A percentile compares a stretch with the other conserved stretches of the same genome.
Conservation (phyloP, 2,329 filamentous ascomycete species). For the Coniochaeta hoffmannii region DNA sequence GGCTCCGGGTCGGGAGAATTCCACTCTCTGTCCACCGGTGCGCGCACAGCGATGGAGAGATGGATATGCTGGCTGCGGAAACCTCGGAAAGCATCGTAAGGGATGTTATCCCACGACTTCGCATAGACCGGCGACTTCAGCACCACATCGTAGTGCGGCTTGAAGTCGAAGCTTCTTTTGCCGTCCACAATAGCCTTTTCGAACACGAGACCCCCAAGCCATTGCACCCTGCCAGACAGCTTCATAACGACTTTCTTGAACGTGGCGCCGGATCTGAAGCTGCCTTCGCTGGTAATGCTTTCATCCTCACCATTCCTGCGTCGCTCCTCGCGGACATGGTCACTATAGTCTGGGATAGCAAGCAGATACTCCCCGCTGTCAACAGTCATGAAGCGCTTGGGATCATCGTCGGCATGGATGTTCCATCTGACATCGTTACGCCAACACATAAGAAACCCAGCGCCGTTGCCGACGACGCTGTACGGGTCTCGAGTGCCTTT, state of each 20-base stretch:
- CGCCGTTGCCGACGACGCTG: slow-evolving; percentile 82
- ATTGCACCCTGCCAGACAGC: slow-evolving; percentile 89
- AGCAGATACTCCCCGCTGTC: slow-evolving; percentile 93
- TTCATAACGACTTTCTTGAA: slow-evolving; percentile 99
- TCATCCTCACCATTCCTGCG: slow-evolving; percentile 45
- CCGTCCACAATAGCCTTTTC: slow-evolving; percentile 72
- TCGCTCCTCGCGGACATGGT: slow-evolving; percentile 66
- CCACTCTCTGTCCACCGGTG: slow-evolving; percentile 84
- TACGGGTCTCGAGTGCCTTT: slow-evolving; percentile 94
- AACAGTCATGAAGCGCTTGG: slow-evolving; percentile 89
- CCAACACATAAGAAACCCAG: slow-evolving; percentile 98
- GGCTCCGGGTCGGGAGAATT: slow-evolving; percentile 63
- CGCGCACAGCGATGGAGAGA: slow-evolving; percentile 83
- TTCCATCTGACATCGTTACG: slow-evolving; percentile 86
- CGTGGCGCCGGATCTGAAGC: slow-evolving; percentile 63
- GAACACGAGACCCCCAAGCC: slow-evolving; percentile 86
- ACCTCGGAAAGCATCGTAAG: slow-evolving; percentile 91
- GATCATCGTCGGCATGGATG: slow-evolving; percentile 77
- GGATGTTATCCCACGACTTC: slow-evolving; percentile 42
- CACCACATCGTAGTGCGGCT: slow-evolving; percentile 84
- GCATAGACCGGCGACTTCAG: slow-evolving; percentile 74
- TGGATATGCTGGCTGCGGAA: slow-evolving; percentile 97
- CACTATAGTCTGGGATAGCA: slow-evolving; percentile 87
- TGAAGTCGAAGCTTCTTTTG: slow-evolving; percentile 77
- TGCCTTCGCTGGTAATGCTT: slow-evolving; percentile 55